These are phyloP conservation scores for Pseudopithomyces chartarum DNA, from an alignment of 2,329 filamentous ascomycete genomes.

Conservation along the genomic window DNA sequence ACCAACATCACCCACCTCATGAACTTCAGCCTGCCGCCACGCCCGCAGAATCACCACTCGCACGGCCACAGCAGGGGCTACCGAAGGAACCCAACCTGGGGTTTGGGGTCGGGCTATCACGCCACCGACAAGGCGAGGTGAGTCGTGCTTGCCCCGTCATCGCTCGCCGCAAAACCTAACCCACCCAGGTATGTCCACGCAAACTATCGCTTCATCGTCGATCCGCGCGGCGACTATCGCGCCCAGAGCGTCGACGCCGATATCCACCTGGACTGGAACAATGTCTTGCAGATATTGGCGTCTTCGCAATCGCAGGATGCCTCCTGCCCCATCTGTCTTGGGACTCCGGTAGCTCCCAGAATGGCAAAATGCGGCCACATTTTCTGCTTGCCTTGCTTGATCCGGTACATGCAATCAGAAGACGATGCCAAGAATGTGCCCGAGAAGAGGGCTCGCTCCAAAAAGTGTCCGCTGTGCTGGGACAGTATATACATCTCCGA, in stretches of 20 bases:
- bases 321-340: slow-evolving; percentile 93
- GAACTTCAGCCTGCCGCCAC: slow-evolving; percentile 82
- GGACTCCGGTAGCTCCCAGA: slow-evolving; percentile 86
- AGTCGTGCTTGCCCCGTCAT: slow-evolving; percentile 4
- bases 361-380: slow-evolving; percentile 99
- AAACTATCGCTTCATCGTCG: slow-evolving; percentile 96
- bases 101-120: slow-evolving; percentile 86
- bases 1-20: slow-evolving; percentile 97
- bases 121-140: slow-evolving; percentile 87
- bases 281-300: slow-evolving; percentile 88
- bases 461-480: slow-evolving; percentile 96
- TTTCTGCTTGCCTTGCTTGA: slow-evolving; percentile 90
- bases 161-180: slow-evolving; percentile 7
- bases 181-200: slow-evolving; percentile 78
- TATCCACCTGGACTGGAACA: slow-evolving; percentile 85
- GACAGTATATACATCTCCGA: slow-evolving; percentile 93
- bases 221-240: slow-evolving; percentile 78
- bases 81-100: slow-evolving; percentile 79
- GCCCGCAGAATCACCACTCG: slow-evolving; percentile 65
- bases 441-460: slow-evolving; percentile 78
- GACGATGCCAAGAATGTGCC: slow-evolving; percentile 62
- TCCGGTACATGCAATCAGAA: slow-evolving; percentile 91
- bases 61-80: slow-evolving; percentile 57
- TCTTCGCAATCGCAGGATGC: slow-evolving; percentile 87
- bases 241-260: slow-evolving; percentile 85